These are phyloP conservation scores for Carex scoparia DNA, from an alignment of 176 grass and related monocot genomes.

Conservation along the genomic window DNA sequence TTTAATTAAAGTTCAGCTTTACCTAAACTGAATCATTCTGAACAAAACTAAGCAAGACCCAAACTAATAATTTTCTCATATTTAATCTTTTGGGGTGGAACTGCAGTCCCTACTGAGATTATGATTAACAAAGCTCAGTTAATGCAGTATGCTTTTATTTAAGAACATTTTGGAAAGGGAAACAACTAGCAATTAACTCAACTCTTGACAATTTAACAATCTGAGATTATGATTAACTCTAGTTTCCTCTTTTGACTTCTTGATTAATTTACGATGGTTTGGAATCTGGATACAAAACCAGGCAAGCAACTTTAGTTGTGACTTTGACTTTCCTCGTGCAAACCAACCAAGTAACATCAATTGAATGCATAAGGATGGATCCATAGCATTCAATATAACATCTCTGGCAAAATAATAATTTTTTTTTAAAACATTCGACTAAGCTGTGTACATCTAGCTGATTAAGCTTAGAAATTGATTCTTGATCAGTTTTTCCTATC, in stretches of 20 bases:
- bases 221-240: slow-evolving; percentile 4
- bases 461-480: neutral
- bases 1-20: too few relatives aligned
- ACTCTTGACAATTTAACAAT: neutral
- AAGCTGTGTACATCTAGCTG: neutral
- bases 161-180: neutral
- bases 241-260: neutral
- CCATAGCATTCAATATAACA: neutral
- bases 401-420: too few relatives aligned
- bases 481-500: neutral
- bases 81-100: too few relatives aligned
- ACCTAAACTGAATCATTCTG: too few relatives aligned
- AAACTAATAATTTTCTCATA: neutral
- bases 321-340: neutral
- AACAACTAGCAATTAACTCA: neutral
- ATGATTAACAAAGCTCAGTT: neutral
- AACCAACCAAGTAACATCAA: neutral
- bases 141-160: neutral
- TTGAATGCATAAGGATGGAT: neutral
- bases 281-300: neutral
- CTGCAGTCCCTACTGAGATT: too few relatives aligned
- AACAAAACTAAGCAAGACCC: too few relatives aligned
- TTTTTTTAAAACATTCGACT: too few relatives aligned
- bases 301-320: neutral
- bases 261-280: neutral